These are phyloP conservation scores for Prasinococcaceae sp. DNA, from an alignment of 139 green algal genomes.

Conservation along the genomic window DNA sequence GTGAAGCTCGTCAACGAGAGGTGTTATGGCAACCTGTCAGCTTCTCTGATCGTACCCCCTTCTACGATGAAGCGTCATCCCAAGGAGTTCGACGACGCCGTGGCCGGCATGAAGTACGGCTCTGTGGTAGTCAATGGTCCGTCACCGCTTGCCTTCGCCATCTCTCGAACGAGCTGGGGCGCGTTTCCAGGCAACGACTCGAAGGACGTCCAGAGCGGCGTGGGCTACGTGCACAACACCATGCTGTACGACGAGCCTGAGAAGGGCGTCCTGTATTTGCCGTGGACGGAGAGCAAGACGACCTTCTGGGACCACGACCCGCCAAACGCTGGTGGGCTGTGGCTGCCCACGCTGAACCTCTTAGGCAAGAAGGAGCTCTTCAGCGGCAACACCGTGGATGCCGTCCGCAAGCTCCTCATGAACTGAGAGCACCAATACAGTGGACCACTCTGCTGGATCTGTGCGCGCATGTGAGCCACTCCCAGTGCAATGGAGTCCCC, in stretches of 20 bases:
- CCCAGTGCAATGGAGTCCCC: no score
- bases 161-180: conserved; percentile 47
- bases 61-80: conserved; percentile 17
- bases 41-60: conserved; percentile 41
- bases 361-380: no score
- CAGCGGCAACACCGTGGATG: no score
- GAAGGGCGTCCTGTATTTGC: conserved; percentile 39
- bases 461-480: no score
- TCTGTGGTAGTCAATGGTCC: conserved; percentile 49
- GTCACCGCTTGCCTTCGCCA: conserved; percentile 30
- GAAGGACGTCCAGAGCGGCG: conserved; percentile 48
- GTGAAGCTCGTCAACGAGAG: conserved; percentile 49
- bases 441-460: no score
- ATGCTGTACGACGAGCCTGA: conserved; percentile 53
- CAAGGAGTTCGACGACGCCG: conserved; percentile 27
- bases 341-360: no score
- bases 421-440: no score
- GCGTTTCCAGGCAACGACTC: conserved; percentile 34
- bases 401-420: no score
- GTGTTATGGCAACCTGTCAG: conserved; percentile 48
- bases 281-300: no score
- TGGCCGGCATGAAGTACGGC: conserved; percentile 55
- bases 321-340: no score
- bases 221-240: conserved; percentile 66
- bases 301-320: no score